Evolutionary conservation across 2,329 filamentous ascomycete species (phyloP).

Genomic region (Sporothrix pallida): DNA sequence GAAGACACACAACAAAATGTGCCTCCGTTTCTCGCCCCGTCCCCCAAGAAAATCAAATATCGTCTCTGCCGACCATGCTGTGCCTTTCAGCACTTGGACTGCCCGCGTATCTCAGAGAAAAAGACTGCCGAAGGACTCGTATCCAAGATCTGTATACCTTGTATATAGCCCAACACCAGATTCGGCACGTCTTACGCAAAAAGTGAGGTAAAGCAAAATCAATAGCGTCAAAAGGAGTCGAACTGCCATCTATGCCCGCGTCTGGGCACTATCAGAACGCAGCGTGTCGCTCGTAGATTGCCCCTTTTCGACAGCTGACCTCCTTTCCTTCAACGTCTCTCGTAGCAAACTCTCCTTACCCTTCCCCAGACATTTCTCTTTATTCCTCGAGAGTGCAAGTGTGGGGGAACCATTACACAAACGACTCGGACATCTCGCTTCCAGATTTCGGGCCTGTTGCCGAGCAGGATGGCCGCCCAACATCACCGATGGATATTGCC

Average conservation of each 20-base stretch:
- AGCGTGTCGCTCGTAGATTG: neutral
- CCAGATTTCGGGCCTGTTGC: conserved; percentile 10
- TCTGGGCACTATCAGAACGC: conserved; percentile 20
- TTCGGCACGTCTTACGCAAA: conserved; percentile 20
- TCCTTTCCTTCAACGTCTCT: neutral
- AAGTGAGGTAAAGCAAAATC: neutral
- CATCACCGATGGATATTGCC: neutral
- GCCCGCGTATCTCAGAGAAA: neutral
- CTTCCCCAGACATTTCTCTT: neutral
- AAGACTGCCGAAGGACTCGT: neutral
- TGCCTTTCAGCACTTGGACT: neutral
- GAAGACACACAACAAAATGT: neutral
- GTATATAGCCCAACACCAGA: neutral
- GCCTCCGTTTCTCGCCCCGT: neutral
- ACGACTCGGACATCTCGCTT: conserved; percentile 7
- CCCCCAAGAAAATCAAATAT: neutral
- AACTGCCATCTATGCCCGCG: neutral
- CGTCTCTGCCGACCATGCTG: neutral
- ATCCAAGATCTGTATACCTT: neutral
- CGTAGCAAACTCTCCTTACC: neutral
- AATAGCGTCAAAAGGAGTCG: neutral
- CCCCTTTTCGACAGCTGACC: neutral
- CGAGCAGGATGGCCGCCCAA: neutral
- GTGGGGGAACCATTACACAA: neutral
- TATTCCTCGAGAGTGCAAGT: neutral